Evolutionary conservation across 208 protist genomes (phyloP), one percentile per base, ranked within the genome.

Genomic region (Acanthamoeba triangularis): DNA sequence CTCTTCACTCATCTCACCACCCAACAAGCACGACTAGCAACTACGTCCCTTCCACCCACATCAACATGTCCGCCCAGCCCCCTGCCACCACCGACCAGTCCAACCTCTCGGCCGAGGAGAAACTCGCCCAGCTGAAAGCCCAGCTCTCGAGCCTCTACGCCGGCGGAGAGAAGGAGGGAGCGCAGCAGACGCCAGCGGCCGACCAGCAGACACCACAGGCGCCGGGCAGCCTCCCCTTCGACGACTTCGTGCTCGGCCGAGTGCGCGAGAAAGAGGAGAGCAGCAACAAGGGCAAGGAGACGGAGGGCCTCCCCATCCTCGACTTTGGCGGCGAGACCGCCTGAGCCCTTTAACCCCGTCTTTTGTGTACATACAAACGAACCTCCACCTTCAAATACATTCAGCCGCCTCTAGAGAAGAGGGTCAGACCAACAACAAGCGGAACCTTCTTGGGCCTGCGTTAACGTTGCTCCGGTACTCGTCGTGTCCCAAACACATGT

Each of bases 321-420:
- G 74, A 84, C 74, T 84, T 84, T 84, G 74, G 74, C 41, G 74
- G 74, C 11, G 74, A 84, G 74, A 84, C 74, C 11, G 74, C 74
- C 16, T 84, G 23, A 84, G 54, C 10, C 0, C 25, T n/a, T 20
- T 25, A 65, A n/a, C 0, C 5, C 5, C 0, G 2, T 44, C 37
- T 78, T 76, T 23, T 78, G 18, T 78, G 69, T 78, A 78, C 35
- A 78, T 78, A 78, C 65, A 47, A 47, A 47, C 44, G 3, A 41
- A 41, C 37, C 37, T 41, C 23, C 7, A 4, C 25, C 69, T 7
- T 4, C 69, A 78, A 44, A 35, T 11, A 28, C 25, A n/a, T n/a
- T n/a, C n/a, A 7, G 47, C 0, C 25, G 2, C 69, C 69, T 65
- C 59, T n/a, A 65, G 59, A 65, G 25, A 23, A 65, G 59, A 23